phyloP scores from a whole-genome alignment of 1,139 yeast genomes.

The Lodderomyces theae region DNA sequence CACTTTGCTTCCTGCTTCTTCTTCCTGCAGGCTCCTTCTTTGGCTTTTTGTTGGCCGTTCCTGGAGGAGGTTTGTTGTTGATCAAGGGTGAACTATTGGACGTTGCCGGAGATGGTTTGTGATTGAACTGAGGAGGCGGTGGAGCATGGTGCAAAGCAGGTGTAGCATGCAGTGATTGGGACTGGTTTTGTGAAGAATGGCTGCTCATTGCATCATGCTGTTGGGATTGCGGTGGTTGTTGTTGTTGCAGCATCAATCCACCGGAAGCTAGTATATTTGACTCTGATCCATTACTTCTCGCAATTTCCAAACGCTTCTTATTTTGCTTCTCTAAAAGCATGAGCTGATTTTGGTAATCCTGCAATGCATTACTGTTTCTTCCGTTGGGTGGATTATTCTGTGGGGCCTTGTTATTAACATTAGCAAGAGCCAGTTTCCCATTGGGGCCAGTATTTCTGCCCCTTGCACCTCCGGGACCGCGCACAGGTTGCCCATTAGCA shows the following conservation, averaged over 20 bases:
- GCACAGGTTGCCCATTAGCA: conserved; percentile 2
- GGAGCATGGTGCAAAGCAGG: conserved; percentile 13
- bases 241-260: conserved; percentile 17
- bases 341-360: conserved; percentile 75
- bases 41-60: conserved; percentile 20
- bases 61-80: conserved; percentile 39
- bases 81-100: conserved; percentile 31
- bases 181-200: conserved; percentile 13
- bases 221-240: conserved; percentile 16
- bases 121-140: conserved; percentile 13
- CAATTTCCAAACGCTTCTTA: conserved; percentile 57
- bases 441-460: not conserved
- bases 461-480: not conserved
- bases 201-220: conserved; percentile 15
- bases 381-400: conserved; percentile 9
- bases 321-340: conserved; percentile 71
- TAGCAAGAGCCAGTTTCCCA: conserved; percentile 2
- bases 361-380: conserved; percentile 46
- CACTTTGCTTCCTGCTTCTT: conserved; percentile 36
- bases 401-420: conserved; percentile 3
- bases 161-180: conserved; percentile 17
- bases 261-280: conserved; percentile 8
- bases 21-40: conserved; percentile 31
- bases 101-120: conserved; percentile 28
- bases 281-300: conserved; percentile 28